A percentile compares a stretch with the other conserved stretches of the same genome.
phyloP scores from a whole-genome alignment of 1,284 basidiomycete genomes.

The Pseudomicrostroma phylloplanum region DNA sequence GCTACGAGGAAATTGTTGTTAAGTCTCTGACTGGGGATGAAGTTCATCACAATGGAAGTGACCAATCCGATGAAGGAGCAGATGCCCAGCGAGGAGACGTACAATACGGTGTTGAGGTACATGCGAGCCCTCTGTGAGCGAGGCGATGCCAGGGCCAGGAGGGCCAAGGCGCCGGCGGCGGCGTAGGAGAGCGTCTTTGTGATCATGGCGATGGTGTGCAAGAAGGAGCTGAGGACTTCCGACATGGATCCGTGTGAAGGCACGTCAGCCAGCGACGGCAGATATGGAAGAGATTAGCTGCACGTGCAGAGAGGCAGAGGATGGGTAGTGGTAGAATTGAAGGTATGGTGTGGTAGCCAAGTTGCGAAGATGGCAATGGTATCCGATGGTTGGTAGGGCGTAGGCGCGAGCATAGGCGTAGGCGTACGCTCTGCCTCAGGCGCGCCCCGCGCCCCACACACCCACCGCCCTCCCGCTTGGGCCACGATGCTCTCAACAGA shows the following conservation, averaged over 20 bases:
- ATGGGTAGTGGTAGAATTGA: no score
- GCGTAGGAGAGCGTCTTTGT: constrained; percentile 29
- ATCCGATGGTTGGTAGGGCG: no score
- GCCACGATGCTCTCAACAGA: no score
- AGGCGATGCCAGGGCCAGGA: constrained; percentile 38
- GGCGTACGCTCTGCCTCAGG: no score
- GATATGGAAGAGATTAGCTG: no score
- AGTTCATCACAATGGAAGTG: constrained; percentile 64
- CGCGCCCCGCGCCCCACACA: no score
- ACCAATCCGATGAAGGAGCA: constrained; percentile 72
- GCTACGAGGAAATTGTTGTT: constrained; percentile 84
- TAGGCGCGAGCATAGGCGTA: no score
- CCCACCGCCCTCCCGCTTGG: no score
- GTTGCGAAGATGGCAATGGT: no score
- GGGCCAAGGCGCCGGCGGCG: constrained; percentile 25
- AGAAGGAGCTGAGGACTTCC: not conserved
- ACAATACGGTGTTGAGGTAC: constrained; percentile 55
- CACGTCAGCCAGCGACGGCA: no score
- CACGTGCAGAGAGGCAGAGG: no score
- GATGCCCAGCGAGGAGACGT: constrained; percentile 67
- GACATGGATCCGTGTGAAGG: constrained; percentile 4
- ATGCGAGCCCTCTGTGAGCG: constrained; percentile 33
- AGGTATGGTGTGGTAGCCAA: no score
- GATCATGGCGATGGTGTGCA: constrained; percentile 32
- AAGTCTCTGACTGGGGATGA: constrained; percentile 65